Evolutionary conservation across 2,329 filamentous ascomycete genomes (phyloP), one percentile per base, ranked within the genome.

Genomic region (Beauveria asiatica): DNA sequence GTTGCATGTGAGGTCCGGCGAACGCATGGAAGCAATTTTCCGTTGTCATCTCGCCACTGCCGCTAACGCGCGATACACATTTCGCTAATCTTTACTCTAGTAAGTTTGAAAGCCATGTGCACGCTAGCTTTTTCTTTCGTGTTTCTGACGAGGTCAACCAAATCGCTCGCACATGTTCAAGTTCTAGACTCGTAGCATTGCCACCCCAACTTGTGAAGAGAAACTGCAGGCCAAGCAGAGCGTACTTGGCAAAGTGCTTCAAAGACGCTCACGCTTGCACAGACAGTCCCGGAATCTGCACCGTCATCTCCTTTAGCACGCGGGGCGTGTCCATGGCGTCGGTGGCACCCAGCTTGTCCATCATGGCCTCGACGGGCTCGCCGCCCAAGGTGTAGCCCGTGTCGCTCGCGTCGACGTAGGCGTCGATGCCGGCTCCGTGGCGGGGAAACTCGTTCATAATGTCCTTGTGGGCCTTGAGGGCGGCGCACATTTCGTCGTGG

Each of bases 321-420:
- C 13, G 5, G 3, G 33, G 16, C 7, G n/a, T 42, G 10, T 53
- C 37, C 37, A 41, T 7, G 4, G 11, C 37, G 7, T 52, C 33
- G 19, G 17, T 23, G 33, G 33, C 19, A 17, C 30, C 19, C 1
- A 41, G 19, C 25, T 48, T n/a, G 41, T 45, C 13, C 9, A 56
- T 56, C 6, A 45, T 37, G 9, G 41, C 25, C 63, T 68, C 67
- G 0, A 69, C 64, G 0, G 66, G 65, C 1, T 60, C 57, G 2
- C 67, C 71, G n/a, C 75, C 68, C 11, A 77, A 62, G 0, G 73
- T 74, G 62, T 81, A 81, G 0, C 87, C 87, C 51, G 85, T 90
- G 65, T 90, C 87, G 61, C 81, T 85, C 1, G 81, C 75, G 67
- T 90, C 87, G 8, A 89, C 87, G 61, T 81, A 89, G 0, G 86